Conservation (phyloP, 1,139 yeast species). For the Suzukiozyma palmioleophila region DNA sequence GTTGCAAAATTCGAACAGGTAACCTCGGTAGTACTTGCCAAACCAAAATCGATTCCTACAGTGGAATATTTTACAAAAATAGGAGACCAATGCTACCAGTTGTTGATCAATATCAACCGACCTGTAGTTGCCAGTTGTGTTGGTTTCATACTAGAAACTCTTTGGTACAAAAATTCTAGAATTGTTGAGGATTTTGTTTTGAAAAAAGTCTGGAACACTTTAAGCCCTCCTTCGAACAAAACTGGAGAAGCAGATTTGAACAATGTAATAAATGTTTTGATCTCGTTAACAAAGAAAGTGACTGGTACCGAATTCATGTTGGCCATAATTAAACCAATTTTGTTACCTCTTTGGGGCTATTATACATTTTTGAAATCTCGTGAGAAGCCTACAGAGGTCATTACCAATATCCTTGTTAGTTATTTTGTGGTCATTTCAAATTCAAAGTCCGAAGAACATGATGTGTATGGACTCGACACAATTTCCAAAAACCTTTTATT, state of each 20-base stretch:
- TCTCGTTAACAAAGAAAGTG: slow-evolving; percentile 56
- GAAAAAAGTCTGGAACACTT: slow-evolving; percentile 38
- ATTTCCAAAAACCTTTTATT: slow-evolving; percentile 43
- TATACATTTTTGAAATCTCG: slow-evolving; percentile 44
- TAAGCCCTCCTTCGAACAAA: slow-evolving; percentile 28
- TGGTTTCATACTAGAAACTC: slow-evolving; percentile 48
- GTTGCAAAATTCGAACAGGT: slow-evolving; percentile 63
- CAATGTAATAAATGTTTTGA: slow-evolving; percentile 59
- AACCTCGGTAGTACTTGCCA: slow-evolving; percentile 54
- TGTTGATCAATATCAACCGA: slow-evolving; percentile 56
- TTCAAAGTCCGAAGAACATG: slow-evolving; percentile 11
- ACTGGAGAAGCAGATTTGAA: slow-evolving; percentile 46
- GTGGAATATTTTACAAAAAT: slow-evolving; percentile 50
- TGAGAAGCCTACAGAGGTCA: slow-evolving; percentile 37
- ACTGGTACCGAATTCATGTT: slow-evolving; percentile 38
- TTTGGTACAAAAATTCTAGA: slow-evolving; percentile 49
- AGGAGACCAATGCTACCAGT: slow-evolving; percentile 55
- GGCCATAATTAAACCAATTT: slow-evolving; percentile 41
- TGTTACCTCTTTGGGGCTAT: slow-evolving; percentile 59
- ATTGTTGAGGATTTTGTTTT: slow-evolving; percentile 61
- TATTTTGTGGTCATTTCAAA: slow-evolving; percentile 39
- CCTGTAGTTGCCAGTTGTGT: slow-evolving; percentile 59
- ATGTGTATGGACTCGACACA: slow-evolving; percentile 27
- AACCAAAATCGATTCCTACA: slow-evolving; percentile 50
- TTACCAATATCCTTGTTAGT: slow-evolving; percentile 44